Evolutionary conservation across 352 stramenopile genomes (phyloP).

Genomic region (Phytophthora fragariae): DNA sequence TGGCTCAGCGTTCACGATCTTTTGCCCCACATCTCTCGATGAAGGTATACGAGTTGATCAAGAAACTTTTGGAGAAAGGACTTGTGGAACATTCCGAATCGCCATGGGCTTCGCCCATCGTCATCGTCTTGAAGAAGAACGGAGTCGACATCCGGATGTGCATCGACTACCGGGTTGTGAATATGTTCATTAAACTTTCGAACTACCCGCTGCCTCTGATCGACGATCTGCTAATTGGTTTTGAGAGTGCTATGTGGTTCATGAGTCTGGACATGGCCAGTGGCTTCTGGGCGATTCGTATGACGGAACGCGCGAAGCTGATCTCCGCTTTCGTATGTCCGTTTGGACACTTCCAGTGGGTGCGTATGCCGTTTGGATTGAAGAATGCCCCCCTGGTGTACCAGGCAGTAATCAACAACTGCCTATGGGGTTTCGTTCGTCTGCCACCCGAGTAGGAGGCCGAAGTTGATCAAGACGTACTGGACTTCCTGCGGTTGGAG

Average conservation of each 20-base stretch:
- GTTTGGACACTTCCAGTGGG: slow-evolving; percentile 34
- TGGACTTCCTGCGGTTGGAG: too few relatives aligned
- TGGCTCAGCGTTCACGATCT: background rate
- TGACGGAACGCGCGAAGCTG: slow-evolving; percentile 22
- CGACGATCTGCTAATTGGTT: too few relatives aligned
- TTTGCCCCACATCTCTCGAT: background rate
- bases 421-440: slow-evolving; percentile 18
- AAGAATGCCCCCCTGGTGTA: slow-evolving; percentile 32
- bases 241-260: slow-evolving; percentile 9
- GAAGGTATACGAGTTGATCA: slow-evolving; percentile 12
- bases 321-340: slow-evolving; percentile 36
- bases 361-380: slow-evolving; percentile 17
- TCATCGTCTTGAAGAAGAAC: slow-evolving; percentile 19
- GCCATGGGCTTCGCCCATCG: background rate
- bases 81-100: slow-evolving; percentile 3
- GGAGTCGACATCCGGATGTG: slow-evolving; percentile 17
- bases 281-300: slow-evolving; percentile 31
- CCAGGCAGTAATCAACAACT: slow-evolving; percentile 26
- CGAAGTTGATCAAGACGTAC: background rate
- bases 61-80: slow-evolving; percentile 7
- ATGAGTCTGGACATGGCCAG: slow-evolving; percentile 24
- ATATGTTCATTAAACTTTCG: slow-evolving; percentile 19
- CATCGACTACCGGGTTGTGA: slow-evolving; percentile 34
- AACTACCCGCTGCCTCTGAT: slow-evolving; percentile 9
- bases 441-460: background rate